phyloP scores from a whole-genome alignment of 176 grass and related monocot species.

The Triticum timopheevii region DNA sequence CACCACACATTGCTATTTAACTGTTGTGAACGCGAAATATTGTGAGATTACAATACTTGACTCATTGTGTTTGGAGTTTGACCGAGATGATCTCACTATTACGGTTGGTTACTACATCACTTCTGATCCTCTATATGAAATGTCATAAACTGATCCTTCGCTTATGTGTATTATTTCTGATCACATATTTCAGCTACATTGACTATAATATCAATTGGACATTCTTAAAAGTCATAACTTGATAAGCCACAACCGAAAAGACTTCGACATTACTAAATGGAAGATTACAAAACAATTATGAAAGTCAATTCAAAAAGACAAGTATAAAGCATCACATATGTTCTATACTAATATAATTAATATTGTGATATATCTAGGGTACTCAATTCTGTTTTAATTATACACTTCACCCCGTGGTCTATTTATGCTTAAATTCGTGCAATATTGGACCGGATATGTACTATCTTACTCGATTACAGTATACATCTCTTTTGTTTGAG shows the following conservation, averaged over 20 bases:
- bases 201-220: no score
- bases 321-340: background rate
- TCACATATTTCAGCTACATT: no score
- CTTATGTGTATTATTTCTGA: no score
- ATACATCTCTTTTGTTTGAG: no score
- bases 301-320: background rate
- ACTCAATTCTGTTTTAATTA: no score
- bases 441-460: background rate
- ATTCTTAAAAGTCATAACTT: no score
- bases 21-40: background rate
- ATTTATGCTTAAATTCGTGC: background rate
- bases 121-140: no score
- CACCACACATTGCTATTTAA: background rate
- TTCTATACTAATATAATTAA: background rate
- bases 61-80: background rate
- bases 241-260: no score
- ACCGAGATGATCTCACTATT: background rate
- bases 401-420: background rate
- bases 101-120: background rate
- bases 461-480: no score
- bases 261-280: no score
- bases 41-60: background rate
- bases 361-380: background rate
- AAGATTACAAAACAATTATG: background rate
- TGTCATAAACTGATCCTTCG: no score